Evolutionary conservation across 1,284 basidiomycete species (phyloP), one percentile per base, ranked within the genome.

Genomic region (Tetrapyrgos nigripes): DNA sequence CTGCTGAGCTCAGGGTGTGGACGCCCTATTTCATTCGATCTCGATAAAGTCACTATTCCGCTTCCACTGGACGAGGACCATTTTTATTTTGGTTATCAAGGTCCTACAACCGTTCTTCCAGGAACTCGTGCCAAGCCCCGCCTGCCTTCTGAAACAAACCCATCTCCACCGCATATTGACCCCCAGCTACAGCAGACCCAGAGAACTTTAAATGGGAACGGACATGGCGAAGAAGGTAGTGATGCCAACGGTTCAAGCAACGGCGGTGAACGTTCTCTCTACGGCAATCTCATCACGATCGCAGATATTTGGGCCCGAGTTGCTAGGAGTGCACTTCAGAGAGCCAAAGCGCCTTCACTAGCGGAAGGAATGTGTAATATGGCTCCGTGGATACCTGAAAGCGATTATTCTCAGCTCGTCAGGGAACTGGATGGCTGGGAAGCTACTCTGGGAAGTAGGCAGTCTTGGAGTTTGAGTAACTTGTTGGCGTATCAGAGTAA

Each of bases 21-120:
- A 24, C 56, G 59, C 17, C 62, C 59, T 8, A 50, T 64, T 23
- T 57, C 60, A 17, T 64, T 61, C 35, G 59, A 61, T 35, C 45
- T 61, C 13, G 57, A 60, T 37, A 58, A 61, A 21, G 59, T 64
- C 19, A 59, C 62, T 29, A 64, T 64, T 11, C 62, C 62, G 11
- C 57, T 64, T 23, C 62, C 62, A 17, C 47, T 58, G n/a, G 59
- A 64, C 44, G 62, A 64, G 26, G 62, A 64, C 50, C 54, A 64
- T 27, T 64, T 64, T 26, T 58, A 50, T 19, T 64, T 64, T 45
- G 62, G 62, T 14, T 59, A 59, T 26, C 57, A 61, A 43, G 60
- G 57, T 19, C 60, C 62, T 8, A 53, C 62, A 3, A 61, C 59
- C 26, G 59, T 61, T 21, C 37, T 64, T 5, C 57, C 60, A 14